These are phyloP conservation scores for Calocybe cyanea DNA, from an alignment of 768 basidiomycete genomes.

Conservation along the genomic window DNA sequence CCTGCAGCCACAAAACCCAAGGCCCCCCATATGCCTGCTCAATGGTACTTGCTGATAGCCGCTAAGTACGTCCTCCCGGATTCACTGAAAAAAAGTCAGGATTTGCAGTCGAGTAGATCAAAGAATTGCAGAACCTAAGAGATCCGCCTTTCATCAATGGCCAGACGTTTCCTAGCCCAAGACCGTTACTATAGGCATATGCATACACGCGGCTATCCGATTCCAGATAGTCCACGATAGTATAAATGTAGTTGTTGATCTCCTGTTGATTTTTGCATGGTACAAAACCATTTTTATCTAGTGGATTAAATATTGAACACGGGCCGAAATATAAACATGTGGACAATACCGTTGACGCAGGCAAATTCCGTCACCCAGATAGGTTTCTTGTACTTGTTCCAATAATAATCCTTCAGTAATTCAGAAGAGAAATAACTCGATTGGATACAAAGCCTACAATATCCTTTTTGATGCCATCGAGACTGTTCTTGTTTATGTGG, in stretches of 20 bases:
- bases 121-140: slow-evolving; percentile 25
- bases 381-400: slow-evolving; percentile 37
- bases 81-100: slow-evolving; percentile 19
- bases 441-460: slow-evolving; percentile 25
- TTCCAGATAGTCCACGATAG: slow-evolving; percentile 37
- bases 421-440: neutral
- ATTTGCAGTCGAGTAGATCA: neutral
- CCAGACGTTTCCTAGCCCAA: slow-evolving; percentile 43
- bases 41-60: slow-evolving; percentile 37
- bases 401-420: slow-evolving; percentile 36
- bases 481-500: slow-evolving; percentile 45
- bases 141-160: slow-evolving; percentile 35
- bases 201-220: slow-evolving; percentile 32
- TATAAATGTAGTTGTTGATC: slow-evolving; percentile 39
- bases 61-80: slow-evolving; percentile 39
- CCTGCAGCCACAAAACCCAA: too few species aligned
- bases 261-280: slow-evolving; percentile 41
- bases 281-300: slow-evolving; percentile 34
- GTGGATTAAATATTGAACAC: neutral
- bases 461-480: slow-evolving; percentile 40
- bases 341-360: slow-evolving; percentile 34
- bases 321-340: slow-evolving; percentile 12
- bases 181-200: slow-evolving; percentile 46
- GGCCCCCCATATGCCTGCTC: neutral
- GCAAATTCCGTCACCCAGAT: slow-evolving; percentile 49